A percentile compares a stretch with the other conserved stretches of the same genome.
Evolutionary conservation across 306 rosid genomes (phyloP).

Genomic region (Alnus glutinosa): DNA sequence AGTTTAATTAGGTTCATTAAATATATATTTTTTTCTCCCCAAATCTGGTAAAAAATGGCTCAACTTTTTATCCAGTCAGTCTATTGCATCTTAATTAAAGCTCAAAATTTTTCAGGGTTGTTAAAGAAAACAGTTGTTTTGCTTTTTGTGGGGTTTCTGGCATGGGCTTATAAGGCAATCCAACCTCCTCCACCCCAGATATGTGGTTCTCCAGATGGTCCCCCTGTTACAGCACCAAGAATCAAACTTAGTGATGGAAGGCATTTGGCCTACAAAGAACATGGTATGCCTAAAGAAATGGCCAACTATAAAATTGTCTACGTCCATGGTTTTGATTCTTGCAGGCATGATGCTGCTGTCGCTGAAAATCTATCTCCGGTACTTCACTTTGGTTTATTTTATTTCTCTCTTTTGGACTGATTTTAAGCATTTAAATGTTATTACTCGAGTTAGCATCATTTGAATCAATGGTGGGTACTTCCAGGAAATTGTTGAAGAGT

Average conservation of each 20-base stretch:
- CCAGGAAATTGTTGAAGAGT: slow-evolving; percentile 59
- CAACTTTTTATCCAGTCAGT: not conserved
- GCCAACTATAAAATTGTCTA: slow-evolving; percentile 64
- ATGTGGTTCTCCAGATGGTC: slow-evolving; percentile 81
- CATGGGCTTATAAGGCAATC: slow-evolving; percentile 74
- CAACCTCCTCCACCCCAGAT: slow-evolving; percentile 73
- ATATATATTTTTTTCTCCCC: not conserved
- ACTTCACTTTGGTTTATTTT: slow-evolving; percentile 16
- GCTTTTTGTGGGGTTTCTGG: slow-evolving; percentile 59
- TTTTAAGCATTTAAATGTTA: not conserved
- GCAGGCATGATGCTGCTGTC: slow-evolving; percentile 64
- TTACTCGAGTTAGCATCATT: slow-evolving; percentile 9
- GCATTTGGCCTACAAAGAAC: slow-evolving; percentile 80
- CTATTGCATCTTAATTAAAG: slow-evolving; percentile 13
- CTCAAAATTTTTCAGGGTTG: slow-evolving; percentile 51
- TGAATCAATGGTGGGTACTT: slow-evolving; percentile 29
- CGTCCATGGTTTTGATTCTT: slow-evolving; percentile 59
- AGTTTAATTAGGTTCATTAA: not conserved
- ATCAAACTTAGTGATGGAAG: slow-evolving; percentile 86
- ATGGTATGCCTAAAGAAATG: slow-evolving; percentile 65
- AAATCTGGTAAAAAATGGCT: not conserved
- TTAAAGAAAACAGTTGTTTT: slow-evolving; percentile 49
- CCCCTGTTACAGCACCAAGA: slow-evolving; percentile 68
- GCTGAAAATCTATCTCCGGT: slow-evolving; percentile 59
- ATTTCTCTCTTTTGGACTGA: not conserved